These are phyloP conservation scores for Backusella liffmaniae DNA, from an alignment of 192 early-diverging fungal genomes.

Conservation along the genomic window DNA sequence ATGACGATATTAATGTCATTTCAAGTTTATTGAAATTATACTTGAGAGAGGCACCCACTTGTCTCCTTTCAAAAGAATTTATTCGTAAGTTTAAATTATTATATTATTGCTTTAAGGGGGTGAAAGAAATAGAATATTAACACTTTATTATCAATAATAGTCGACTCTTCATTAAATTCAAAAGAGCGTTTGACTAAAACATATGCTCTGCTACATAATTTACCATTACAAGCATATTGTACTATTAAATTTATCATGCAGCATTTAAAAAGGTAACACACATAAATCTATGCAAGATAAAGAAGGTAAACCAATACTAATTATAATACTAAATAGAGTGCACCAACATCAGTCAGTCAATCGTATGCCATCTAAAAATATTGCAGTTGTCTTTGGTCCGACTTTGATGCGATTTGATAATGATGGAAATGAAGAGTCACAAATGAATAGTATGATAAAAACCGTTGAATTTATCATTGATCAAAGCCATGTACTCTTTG, in stretches of 20 bases:
- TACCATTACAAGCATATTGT: conserved; percentile 57
- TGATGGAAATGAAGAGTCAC: conserved; percentile 56
- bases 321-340: neutral
- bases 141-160: neutral
- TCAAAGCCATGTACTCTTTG: conserved; percentile 40
- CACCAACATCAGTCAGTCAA: conserved; percentile 48
- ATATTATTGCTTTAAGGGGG: neutral
- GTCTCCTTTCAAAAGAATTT: conserved; percentile 49
- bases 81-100: neutral
- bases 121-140: neutral
- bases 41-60: conserved; percentile 67
- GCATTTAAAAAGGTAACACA: conserved; percentile 55
- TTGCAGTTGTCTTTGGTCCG: conserved; percentile 92
- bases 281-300: neutral
- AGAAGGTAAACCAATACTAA: neutral
- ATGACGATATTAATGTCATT: conserved; percentile 65
- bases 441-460: conserved; percentile 71
- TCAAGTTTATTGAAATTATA: conserved; percentile 77
- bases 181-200: conserved; percentile 6
- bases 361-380: conserved; percentile 87
- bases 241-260: conserved; percentile 64
- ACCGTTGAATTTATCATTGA: conserved; percentile 68
- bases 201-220: conserved; percentile 28
- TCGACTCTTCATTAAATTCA: neutral
- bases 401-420: conserved; percentile 70